Evolutionary conservation across 257 asterid species (phyloP), one percentile per base, ranked within the genome.

Genomic region (Asclepias syriaca): DNA sequence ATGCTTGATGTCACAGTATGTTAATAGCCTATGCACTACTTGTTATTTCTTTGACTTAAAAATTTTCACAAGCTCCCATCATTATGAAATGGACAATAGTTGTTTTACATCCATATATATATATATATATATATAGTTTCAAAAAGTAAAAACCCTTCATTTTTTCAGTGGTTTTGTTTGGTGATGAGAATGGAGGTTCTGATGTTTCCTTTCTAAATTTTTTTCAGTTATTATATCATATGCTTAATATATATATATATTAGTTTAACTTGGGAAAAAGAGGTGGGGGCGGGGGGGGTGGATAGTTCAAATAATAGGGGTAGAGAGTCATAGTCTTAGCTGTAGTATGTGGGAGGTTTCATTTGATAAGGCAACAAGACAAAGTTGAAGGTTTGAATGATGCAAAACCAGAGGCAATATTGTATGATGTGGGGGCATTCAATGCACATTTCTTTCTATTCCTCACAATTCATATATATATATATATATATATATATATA

Each of bases 381-480:
- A 32, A 32, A 34, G 67, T 34, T 63, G 64, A 46, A 49, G 14
- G 7, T 7, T 24, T 29, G 78, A 59, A 72, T 61, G 46, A 34
- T 14, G 16, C 73, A 14, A 68, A 64, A 63, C 60, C 60, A 54
- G 34, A 37, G 68, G 18, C 40, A 59, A 68, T 6, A 8, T 43
- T 22, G 21, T 43, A 21, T 53, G 27, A 2, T 32, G 15, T 39
- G n/a, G 73, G 59, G 58, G 49, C 66, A 64, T 45, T 70, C 19
- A 79, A 67, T 79, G 77, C 60, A 59, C 21, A 49, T 21, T 32
- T 79, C 69, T 32, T 56, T 61, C 58, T 65, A 74, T 53, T 55
- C 77, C 69, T 60, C 75, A 59, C 71, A 54, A 6, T 19, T 68
- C 73, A n/a, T 27, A 60, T 65, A n/a, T 27, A 24, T 24, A 24